A percentile compares a stretch with the other conserved stretches of the same genome.
Conservation (phyloP, 1,139 yeast genomes). For the Yamadazyma buinensis region DNA sequence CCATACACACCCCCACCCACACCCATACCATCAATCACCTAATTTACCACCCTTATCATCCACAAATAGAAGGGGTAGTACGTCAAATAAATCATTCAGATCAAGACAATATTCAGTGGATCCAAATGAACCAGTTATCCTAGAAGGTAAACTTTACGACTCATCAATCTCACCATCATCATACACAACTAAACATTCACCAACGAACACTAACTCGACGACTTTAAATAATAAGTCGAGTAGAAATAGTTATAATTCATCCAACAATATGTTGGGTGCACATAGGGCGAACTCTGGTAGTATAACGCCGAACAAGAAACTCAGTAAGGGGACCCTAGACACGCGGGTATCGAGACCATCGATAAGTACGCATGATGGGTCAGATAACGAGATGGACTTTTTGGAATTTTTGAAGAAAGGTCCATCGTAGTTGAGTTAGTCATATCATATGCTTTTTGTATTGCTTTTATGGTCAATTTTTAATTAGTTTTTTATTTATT, state of each 20-base stretch:
- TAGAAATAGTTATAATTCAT: conserved; percentile 13
- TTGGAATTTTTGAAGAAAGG: conserved; percentile 46
- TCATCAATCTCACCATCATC: conserved; percentile 6
- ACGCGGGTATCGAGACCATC: conserved; percentile 4
- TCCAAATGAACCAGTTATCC: conserved; percentile 15
- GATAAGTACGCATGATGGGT: conserved; percentile 13
- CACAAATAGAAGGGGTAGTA: conserved; percentile 9
- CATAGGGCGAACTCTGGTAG: conserved; percentile 13
- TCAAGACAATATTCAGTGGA: conserved; percentile 16
- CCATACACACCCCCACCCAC: no score
- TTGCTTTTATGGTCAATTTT: not conserved
- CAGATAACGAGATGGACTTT: conserved; percentile 41
- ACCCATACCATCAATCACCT: no score
- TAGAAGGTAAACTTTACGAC: conserved; percentile 13
- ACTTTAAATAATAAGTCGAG: conserved; percentile 4
- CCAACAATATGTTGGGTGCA: conserved; percentile 9
- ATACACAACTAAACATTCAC: not conserved
- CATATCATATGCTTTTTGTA: not conserved
- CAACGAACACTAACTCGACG: not conserved
- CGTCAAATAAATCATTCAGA: conserved; percentile 11
- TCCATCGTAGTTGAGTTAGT: conserved; percentile 21
- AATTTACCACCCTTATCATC: not conserved
- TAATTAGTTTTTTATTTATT: not conserved
- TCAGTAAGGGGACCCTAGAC: conserved; percentile 12
- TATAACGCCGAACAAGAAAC: conserved; percentile 12